phyloP scores from a whole-genome alignment of 306 rosid species.

The Canavalia ensiformis region DNA sequence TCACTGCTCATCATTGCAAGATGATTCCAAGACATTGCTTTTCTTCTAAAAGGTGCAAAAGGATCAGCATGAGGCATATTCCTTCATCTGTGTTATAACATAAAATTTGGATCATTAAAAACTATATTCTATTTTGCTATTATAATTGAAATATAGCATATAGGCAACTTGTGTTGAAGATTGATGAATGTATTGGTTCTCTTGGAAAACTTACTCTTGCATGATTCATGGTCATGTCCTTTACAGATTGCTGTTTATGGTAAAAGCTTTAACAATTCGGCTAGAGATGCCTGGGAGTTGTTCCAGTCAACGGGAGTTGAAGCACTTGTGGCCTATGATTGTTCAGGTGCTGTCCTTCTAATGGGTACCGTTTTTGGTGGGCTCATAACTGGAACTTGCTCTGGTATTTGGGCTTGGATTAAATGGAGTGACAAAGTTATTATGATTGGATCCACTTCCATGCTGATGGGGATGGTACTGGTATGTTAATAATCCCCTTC shows the following conservation, averaged over 20 bases:
- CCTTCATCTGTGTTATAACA: neutral
- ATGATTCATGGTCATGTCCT: constrained; percentile 38
- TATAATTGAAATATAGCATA: neutral
- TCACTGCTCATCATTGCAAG: neutral
- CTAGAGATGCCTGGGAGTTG: constrained; percentile 98
- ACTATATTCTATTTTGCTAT: neutral
- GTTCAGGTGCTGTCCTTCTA: constrained; percentile 96
- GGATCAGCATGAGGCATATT: neutral
- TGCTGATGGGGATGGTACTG: constrained; percentile 98
- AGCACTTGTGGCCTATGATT: constrained; percentile 95
- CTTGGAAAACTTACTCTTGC: constrained; percentile 5
- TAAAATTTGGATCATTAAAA: neutral
- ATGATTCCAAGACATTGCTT: neutral
- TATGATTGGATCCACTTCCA: constrained; percentile 90
- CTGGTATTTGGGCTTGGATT: constrained; percentile 90
- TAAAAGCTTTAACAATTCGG: constrained; percentile 89
- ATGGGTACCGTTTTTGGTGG: constrained; percentile 94
- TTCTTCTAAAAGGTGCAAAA: neutral
- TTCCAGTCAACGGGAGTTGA: constrained; percentile 99
- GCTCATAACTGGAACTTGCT: constrained; percentile 89
- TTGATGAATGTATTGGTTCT: constrained; percentile 33
- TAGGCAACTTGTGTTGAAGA: neutral
- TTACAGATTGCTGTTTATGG: constrained; percentile 95
- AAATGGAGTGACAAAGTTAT: constrained; percentile 75
- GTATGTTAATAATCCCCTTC: constrained; percentile 57